Base-by-base conservation (phyloP, 176 grass and related monocot species). In the Phoenix dactylifera region DNA sequence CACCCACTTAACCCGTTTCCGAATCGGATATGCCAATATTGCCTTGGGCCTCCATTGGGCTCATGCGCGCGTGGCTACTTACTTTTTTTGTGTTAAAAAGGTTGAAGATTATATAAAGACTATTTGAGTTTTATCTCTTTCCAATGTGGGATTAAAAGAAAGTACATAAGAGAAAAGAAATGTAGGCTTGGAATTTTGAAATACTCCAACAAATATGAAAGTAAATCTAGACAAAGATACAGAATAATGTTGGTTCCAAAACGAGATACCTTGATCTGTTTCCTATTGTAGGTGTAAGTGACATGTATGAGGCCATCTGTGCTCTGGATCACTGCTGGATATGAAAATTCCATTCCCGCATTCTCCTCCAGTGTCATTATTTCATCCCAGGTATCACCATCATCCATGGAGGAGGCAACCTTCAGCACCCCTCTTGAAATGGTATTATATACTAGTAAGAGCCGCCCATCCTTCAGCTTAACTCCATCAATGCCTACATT, bases 251-350 rank as follows among this genome's bases (percentile, higher is more conserved):
- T 44, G 3, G 18, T 19, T 58, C 28, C 6, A 14, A 6, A 14
- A 5, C 26, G 49, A 18, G 32, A 39, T 62, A 86, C 83, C 83
- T 86, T 86, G 60, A 86, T 86, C 49, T 86, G 83, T n/a, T 64
- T 81, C 69, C 83, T 80, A 54, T 81, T 74, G 73, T 74, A 86
- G 22, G 83, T 77, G 50, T 74, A 86, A 5, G 83, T 81, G 49
- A 86, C 18, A 26, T 86, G 83, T 64, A 86, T 59, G 16, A 86
- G 59, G 20, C 69, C 69, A 63, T 86, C 73, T 18, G 23, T 52
- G 16, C 58, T 65, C 69, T 81, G 77, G 12, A 81, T 77, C 16
- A 86, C 64, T 23, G 83, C 83, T 44, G 83, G 77, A 35, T 86
- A 81, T 19, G 83, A 86, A 60, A 81, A 86, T 59, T 86, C 83